A percentile compares a stretch with the other conserved stretches of the same genome.
phyloP scores from a whole-genome alignment of 345 rosid genomes.

The Gossypium stocksii region DNA sequence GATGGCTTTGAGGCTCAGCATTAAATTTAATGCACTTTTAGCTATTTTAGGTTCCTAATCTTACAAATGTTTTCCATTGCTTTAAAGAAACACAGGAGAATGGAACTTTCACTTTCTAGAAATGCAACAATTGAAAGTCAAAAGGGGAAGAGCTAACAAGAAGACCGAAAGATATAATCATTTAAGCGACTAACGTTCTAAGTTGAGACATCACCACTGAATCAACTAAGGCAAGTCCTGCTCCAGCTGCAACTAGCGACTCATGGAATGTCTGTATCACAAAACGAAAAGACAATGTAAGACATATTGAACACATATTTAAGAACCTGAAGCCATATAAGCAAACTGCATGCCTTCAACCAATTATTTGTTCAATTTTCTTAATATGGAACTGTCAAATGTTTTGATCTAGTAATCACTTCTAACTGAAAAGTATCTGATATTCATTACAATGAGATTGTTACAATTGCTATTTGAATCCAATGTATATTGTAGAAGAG shows the following conservation, averaged over 20 bases:
- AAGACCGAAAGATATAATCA: constrained; percentile 9
- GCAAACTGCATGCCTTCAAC: constrained; percentile 2
- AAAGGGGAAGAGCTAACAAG: background rate
- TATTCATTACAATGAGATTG: background rate
- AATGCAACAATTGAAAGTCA: background rate
- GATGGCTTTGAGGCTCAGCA: background rate
- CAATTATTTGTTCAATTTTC: background rate
- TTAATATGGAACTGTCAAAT: background rate
- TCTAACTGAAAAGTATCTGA: background rate
- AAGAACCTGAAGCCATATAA: background rate
- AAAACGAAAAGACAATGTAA: constrained; percentile 3
- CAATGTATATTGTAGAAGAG: background rate
- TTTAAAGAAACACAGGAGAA: background rate
- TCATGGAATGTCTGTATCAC: constrained; percentile 79
- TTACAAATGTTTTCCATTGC: background rate
- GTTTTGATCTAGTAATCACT: background rate
- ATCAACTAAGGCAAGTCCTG: constrained; percentile 83
- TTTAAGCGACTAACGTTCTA: constrained; percentile 46
- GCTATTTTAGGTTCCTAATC: background rate
- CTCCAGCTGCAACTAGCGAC: constrained; percentile 90
- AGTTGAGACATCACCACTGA: constrained; percentile 91
- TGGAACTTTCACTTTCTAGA: background rate
- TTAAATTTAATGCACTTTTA: background rate
- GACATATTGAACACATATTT: background rate
- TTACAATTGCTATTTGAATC: background rate